phyloP scores from a whole-genome alignment of 2,329 filamentous ascomycete genomes.

The Graphilbum sp. region DNA sequence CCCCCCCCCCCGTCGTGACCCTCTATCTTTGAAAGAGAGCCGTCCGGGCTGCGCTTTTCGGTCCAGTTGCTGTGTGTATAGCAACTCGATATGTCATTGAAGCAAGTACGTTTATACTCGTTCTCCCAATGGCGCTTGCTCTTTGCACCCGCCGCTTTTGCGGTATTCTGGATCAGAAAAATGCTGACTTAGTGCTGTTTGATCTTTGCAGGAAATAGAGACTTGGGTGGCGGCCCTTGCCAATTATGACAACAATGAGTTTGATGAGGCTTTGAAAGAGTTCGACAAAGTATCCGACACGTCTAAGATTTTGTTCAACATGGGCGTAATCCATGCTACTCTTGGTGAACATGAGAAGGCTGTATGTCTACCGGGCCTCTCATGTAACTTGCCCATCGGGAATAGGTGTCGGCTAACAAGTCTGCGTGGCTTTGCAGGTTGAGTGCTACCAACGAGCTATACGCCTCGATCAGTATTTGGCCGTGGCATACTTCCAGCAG shows the following conservation, averaged over 20 bases:
- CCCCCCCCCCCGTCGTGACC: too few species aligned
- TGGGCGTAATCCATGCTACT: slow-evolving; percentile 93
- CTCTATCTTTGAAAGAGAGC: too few species aligned
- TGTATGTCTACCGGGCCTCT: slow-evolving; percentile 35
- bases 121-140: background rate
- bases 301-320: slow-evolving; percentile 97
- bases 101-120: slow-evolving; percentile 17
- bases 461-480: slow-evolving; percentile 82
- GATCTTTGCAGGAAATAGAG: slow-evolving; percentile 74
- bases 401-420: too few species aligned
- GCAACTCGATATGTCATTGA: slow-evolving; percentile 20
- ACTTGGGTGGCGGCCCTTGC: slow-evolving; percentile 87
- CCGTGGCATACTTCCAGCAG: slow-evolving; percentile 95
- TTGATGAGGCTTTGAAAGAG: slow-evolving; percentile 69
- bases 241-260: slow-evolving; percentile 94
- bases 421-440: slow-evolving; percentile 44
- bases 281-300: slow-evolving; percentile 87
- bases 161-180: too few species aligned
- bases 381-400: background rate
- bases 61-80: too few species aligned
- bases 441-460: slow-evolving; percentile 90
- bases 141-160: too few species aligned
- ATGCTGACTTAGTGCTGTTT: too few species aligned
- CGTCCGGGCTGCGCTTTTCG: too few species aligned
- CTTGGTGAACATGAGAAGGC: slow-evolving; percentile 91